Evolutionary conservation across 2,329 filamentous ascomycete species (phyloP), one percentile per base, ranked within the genome.

Genomic region (Lachnellula cervina): DNA sequence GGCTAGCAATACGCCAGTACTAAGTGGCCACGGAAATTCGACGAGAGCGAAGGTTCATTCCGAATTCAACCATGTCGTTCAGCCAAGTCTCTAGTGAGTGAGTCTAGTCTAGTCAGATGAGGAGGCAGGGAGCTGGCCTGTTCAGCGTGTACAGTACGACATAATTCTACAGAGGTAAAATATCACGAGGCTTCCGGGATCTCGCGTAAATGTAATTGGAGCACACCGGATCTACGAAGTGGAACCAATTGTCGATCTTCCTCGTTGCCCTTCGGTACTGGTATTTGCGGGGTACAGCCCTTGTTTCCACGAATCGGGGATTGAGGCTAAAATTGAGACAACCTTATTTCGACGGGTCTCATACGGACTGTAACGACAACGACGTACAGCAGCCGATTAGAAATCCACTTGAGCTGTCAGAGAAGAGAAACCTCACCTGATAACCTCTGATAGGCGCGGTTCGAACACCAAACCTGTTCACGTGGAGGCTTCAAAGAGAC

Each of bases 341-440:
- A 47, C 21, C 14, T 47, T 47, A 47, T 32, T 47, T 47, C 16
- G 16, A 47, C 44, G 14, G 72, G 73, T 13, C 23, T 32, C 28
- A 3, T 9, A 32, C n/a, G n/a, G n/a, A 32, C 1, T 32, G 6
- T 3, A 32, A 32, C n/a, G n/a, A n/a, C n/a, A n/a, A n/a, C n/a
- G n/a, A 1, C 2, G 8, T 9, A 32, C 28, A 32, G 13, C 11
- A 32, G 9, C 28, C 2, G 28, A 13, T 11, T 4, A 32, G n/a
- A 11, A 32, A 11, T 32, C 28, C 9, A 32, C 9, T 11, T 32
- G 9, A 32, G 28, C 28, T 32, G 28, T 32, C 8, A 32, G 28
- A 32, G 28, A 32, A 32, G 28, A 13, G 28, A 32, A 32, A 32
- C 9, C 28, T 11, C 28, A 32, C 28, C 28, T 32, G 9, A 32